Conservation (phyloP, 495 filamentous ascomycete species). For the Hyaloscypha finlandica region DNA sequence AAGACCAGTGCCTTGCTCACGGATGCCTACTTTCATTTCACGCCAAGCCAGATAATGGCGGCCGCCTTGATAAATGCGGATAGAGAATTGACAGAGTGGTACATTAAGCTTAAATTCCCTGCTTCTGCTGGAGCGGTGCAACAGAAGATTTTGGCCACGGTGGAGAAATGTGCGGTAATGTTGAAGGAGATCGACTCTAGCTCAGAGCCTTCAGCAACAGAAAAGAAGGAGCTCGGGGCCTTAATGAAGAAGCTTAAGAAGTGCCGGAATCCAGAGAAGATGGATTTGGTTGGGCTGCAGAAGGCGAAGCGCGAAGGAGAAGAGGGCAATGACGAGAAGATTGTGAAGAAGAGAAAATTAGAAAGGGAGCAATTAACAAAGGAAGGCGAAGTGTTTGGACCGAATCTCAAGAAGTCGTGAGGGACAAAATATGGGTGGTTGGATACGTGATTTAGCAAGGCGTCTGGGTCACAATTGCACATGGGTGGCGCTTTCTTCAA, state of each 20-base stretch:
- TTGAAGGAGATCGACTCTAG: constrained; percentile 35
- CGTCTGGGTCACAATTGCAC: constrained; percentile 30
- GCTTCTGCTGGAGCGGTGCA: constrained; percentile 31
- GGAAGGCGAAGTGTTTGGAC: constrained; percentile 60
- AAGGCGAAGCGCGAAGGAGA: constrained; percentile 49
- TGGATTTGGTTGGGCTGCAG: constrained; percentile 60
- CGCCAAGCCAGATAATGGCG: constrained; percentile 91
- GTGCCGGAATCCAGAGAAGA: constrained; percentile 73
- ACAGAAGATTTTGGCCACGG: constrained; percentile 48
- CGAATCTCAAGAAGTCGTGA: constrained; percentile 37
- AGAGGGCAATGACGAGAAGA: constrained; percentile 42
- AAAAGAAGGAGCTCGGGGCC: constrained; percentile 48
- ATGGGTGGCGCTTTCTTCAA: constrained; percentile 20
- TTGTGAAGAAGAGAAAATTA: constrained; percentile 62
- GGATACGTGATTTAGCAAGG: constrained; percentile 28
- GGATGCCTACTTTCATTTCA: constrained; percentile 94
- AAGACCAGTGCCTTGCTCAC: constrained; percentile 81
- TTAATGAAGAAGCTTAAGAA: constrained; percentile 74
- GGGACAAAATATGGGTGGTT: background rate
- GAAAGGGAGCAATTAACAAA: constrained; percentile 47
- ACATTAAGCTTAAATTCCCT: constrained; percentile 72
- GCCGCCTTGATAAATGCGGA: constrained; percentile 77
- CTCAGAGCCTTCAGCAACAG: constrained; percentile 15
- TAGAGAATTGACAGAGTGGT: constrained; percentile 65
- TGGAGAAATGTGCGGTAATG: constrained; percentile 53